Conservation (phyloP, 768 basidiomycete genomes). For the Leucogyrophana mollusca region DNA sequence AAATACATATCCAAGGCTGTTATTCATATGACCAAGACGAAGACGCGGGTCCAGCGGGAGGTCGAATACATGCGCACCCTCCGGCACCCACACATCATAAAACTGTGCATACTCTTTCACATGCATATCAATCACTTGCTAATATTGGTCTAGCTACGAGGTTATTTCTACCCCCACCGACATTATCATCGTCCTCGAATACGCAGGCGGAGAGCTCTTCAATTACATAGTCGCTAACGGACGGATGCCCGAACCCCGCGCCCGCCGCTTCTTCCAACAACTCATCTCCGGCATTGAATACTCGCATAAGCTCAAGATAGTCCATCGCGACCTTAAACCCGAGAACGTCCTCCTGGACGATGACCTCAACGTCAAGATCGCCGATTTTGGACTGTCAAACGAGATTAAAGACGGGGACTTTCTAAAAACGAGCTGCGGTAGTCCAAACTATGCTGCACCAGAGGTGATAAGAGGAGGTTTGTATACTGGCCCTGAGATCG, state of each 20-base stretch:
- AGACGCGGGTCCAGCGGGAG: constrained; percentile 88
- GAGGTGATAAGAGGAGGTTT: constrained; percentile 95
- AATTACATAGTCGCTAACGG: constrained; percentile 97
- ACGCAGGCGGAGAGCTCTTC: constrained; percentile 94
- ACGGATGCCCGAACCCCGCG: constrained; percentile 83
- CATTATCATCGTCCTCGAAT: constrained; percentile 98
- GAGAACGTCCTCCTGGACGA: constrained; percentile 91
- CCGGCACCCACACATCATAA: constrained; percentile 96
- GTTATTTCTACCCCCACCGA: constrained; percentile 92
- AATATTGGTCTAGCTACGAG: constrained; percentile 56
- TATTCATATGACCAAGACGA: constrained; percentile 89
- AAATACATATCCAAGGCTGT: constrained; percentile 96
- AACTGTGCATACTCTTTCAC: constrained; percentile 60
- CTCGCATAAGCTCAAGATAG: constrained; percentile 94
- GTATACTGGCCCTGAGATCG: constrained; percentile 97
- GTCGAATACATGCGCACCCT: constrained; percentile 96
- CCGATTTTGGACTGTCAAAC: constrained; percentile 97
- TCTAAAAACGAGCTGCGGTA: constrained; percentile 95
- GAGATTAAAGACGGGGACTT: constrained; percentile 97
- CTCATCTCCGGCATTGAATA: constrained; percentile 98
- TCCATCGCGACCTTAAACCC: constrained; percentile 97
- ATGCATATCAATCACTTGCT: constrained; percentile 6
- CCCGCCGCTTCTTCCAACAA: constrained; percentile 96
- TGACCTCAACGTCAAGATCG: constrained; percentile 91
- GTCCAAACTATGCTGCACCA: constrained; percentile 98